Evolutionary conservation across 2,329 filamentous ascomycete genomes (phyloP).

Genomic region (Xylariales sp.): DNA sequence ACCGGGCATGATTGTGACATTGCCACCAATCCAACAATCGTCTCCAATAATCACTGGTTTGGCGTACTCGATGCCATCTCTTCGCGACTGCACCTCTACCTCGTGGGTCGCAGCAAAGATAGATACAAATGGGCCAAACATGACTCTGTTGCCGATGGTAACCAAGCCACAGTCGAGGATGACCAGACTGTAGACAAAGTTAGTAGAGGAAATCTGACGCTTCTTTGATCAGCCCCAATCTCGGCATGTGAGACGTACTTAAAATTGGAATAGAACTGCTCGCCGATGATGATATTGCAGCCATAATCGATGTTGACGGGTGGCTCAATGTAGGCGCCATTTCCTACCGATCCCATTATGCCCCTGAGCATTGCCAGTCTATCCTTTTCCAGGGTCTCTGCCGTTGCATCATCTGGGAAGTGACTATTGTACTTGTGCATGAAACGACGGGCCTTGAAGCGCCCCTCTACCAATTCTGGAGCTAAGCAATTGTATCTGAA

Average conservation of each 20-base stretch:
- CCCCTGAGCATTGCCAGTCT: constrained; percentile 42
- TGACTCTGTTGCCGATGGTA: constrained; percentile 62
- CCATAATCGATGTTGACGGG: constrained; percentile 62
- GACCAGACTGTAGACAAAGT: constrained; percentile 35
- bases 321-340: constrained; percentile 53
- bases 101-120: constrained; percentile 71
- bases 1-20: constrained; percentile 44
- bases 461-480: constrained; percentile 43
- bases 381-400: constrained; percentile 36
- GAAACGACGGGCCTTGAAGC: constrained; percentile 50
- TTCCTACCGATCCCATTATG: constrained; percentile 46
- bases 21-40: constrained; percentile 52
- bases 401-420: constrained; percentile 37
- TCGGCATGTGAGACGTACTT: constrained; percentile 29
- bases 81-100: constrained; percentile 49
- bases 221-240: background rate
- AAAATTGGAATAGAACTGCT: constrained; percentile 61
- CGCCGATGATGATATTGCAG: constrained; percentile 57
- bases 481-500: constrained; percentile 45
- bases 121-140: constrained; percentile 67
- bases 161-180: constrained; percentile 72
- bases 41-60: constrained; percentile 42
- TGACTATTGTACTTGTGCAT: constrained; percentile 55
- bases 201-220: background rate
- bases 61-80: constrained; percentile 43